Conservation (phyloP, 352 stramenopile genomes). For the Globisporangium iwayamae region DNA sequence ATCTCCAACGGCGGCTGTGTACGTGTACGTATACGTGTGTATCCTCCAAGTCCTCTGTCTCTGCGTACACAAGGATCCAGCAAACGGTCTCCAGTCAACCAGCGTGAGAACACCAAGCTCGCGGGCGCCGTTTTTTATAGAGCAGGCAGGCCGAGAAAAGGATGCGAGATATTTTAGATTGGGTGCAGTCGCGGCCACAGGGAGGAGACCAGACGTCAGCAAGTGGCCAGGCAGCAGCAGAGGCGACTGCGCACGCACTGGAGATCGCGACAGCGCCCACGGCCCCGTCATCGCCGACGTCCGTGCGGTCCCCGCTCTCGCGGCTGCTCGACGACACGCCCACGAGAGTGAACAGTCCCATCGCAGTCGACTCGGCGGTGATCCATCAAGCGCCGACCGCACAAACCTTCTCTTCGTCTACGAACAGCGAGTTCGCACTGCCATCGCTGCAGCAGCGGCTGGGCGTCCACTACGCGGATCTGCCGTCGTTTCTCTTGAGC, state of each 20-base stretch:
- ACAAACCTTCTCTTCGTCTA: not conserved
- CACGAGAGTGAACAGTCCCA: not conserved
- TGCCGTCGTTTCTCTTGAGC: conserved; percentile 8
- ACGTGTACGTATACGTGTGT: not conserved
- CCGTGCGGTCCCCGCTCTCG: not conserved
- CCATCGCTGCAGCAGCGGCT: conserved; percentile 3
- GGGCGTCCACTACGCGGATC: not conserved
- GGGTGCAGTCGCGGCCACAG: conserved; percentile 4
- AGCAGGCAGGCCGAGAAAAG: not conserved
- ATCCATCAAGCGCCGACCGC: not conserved
- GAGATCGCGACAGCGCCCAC: not conserved
- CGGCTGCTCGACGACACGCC: not conserved
- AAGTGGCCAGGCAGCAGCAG: not conserved
- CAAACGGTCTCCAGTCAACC: not conserved
- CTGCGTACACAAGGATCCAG: not conserved
- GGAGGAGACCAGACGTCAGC: not conserved
- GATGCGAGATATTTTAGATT: conserved; percentile 12
- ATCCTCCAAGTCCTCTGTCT: not conserved
- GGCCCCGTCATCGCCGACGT: not conserved
- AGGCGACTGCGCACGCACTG: not conserved
- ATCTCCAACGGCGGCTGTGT: not conserved
- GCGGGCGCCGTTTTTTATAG: conserved; percentile 8
- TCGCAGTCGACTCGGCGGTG: not conserved
- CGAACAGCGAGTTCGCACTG: conserved; percentile 4
- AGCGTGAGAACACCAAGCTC: not conserved